phyloP scores from a whole-genome alignment of 1,284 basidiomycete genomes.

The Sporisorium graminicola region DNA sequence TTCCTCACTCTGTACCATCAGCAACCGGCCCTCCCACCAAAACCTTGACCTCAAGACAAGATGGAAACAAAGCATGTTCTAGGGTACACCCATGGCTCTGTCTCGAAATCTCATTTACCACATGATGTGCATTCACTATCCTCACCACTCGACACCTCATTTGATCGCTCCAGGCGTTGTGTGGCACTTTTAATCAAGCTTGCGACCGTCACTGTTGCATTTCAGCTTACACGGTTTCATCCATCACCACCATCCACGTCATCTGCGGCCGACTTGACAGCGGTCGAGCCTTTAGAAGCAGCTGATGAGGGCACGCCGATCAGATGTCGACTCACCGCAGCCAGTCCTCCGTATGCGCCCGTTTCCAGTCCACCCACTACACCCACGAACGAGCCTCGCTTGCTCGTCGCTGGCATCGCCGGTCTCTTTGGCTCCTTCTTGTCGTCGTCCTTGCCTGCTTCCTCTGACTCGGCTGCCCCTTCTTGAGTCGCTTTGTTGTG shows the following conservation, averaged over 20 bases:
- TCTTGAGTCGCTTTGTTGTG: slow-evolving; percentile 16
- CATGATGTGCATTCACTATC: slow-evolving; percentile 2
- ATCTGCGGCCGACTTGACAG: not conserved
- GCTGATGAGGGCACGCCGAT: slow-evolving; percentile 20
- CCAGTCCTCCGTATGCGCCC: slow-evolving; percentile 54
- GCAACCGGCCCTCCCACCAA: not conserved
- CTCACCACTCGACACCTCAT: slow-evolving; percentile 9
- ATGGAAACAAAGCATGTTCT: not conserved
- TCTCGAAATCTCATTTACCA: slow-evolving; percentile 12
- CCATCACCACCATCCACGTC: not conserved
- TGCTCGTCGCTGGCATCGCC: slow-evolving; percentile 27
- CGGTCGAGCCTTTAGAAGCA: not conserved
- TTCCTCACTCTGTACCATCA: slow-evolving; percentile 28
- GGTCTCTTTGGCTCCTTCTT: slow-evolving; percentile 14
- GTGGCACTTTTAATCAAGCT: not conserved
- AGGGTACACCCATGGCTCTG: not conserved
- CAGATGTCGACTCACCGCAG: slow-evolving; percentile 55
- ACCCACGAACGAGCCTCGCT: slow-evolving; percentile 55
- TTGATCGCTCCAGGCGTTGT: not conserved
- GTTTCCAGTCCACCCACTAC: slow-evolving; percentile 59
- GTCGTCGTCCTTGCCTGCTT: slow-evolving; percentile 6
- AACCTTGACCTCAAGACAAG: not conserved
- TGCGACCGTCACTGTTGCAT: not conserved
- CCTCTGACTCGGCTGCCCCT: not conserved
- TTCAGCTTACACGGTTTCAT: not conserved